phyloP scores from a whole-genome alignment of 352 stramenopile genomes.

The Globisporangium yorkense region DNA sequence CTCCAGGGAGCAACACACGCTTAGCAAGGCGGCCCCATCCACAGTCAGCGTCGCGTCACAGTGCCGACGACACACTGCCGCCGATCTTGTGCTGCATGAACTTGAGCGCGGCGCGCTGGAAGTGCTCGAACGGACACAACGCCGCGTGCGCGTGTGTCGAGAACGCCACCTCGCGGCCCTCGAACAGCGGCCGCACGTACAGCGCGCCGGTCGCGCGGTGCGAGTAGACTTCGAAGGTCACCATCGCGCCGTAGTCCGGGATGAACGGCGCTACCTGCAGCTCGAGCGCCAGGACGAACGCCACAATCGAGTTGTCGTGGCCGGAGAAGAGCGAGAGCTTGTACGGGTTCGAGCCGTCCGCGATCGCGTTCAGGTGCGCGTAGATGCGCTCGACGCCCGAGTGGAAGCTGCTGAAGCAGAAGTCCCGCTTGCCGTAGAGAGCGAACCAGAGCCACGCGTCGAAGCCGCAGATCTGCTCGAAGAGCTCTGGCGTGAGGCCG shows the following conservation, averaged over 20 bases:
- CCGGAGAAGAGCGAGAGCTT: slow-evolving; percentile 73
- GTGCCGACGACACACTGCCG: slow-evolving; percentile 6
- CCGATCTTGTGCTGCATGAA: slow-evolving; percentile 34
- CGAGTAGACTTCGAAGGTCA: slow-evolving; percentile 65
- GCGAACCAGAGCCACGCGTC: slow-evolving; percentile 75
- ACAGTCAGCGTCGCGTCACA: slow-evolving; percentile 2
- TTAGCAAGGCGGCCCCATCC: neutral
- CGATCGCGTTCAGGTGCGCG: slow-evolving; percentile 35
- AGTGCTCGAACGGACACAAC: slow-evolving; percentile 54
- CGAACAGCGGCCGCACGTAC: slow-evolving; percentile 48
- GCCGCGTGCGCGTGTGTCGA: slow-evolving; percentile 26
- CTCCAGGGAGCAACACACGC: neutral
- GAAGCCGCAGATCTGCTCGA: slow-evolving; percentile 51
- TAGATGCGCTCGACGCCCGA: slow-evolving; percentile 51
- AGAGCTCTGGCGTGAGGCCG: slow-evolving; percentile 50
- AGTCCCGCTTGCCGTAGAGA: slow-evolving; percentile 61
- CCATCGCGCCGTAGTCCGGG: slow-evolving; percentile 64
- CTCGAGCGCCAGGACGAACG: slow-evolving; percentile 56
- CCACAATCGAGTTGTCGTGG: slow-evolving; percentile 79
- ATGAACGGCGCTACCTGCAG: slow-evolving; percentile 45
- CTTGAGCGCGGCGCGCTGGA: slow-evolving; percentile 34
- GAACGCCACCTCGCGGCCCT: slow-evolving; percentile 42
- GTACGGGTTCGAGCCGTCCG: slow-evolving; percentile 17
- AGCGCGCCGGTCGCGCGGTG: slow-evolving; percentile 33
- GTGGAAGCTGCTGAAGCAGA: slow-evolving; percentile 57